phyloP scores from a whole-genome alignment of 495 filamentous ascomycete species.

The Staphylotrichum tortipilum region DNA sequence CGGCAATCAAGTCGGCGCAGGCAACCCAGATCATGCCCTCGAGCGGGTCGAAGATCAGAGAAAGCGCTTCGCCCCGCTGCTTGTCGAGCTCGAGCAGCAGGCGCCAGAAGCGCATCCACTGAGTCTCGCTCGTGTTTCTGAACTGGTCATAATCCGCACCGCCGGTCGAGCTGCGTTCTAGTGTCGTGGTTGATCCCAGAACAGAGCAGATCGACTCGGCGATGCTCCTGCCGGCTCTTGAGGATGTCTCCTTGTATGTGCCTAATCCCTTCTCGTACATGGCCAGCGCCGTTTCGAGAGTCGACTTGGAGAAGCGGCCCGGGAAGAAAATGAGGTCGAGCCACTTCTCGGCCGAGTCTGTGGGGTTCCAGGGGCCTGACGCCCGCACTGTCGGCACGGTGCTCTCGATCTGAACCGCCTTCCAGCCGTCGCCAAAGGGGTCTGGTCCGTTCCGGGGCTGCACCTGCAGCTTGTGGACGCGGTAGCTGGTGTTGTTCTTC shows the following conservation, averaged over 20 bases:
- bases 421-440: constrained; percentile 67
- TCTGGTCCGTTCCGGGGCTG: constrained; percentile 27
- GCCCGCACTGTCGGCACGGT: constrained; percentile 46
- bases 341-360: constrained; percentile 59
- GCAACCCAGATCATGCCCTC: constrained; percentile 72
- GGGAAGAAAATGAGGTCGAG: constrained; percentile 71
- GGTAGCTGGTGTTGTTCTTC: constrained; percentile 73
- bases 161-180: constrained; percentile 51
- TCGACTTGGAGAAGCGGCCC: constrained; percentile 62
- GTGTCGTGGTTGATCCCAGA: constrained; percentile 53
- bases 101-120: constrained; percentile 86
- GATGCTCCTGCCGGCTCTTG: constrained; percentile 40
- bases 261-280: constrained; percentile 60
- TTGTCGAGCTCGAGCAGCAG: constrained; percentile 79
- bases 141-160: constrained; percentile 67
- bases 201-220: constrained; percentile 64
- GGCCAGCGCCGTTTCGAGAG: constrained; percentile 71
- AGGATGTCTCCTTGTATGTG: constrained; percentile 27
- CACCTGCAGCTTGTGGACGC: constrained; percentile 51
- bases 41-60: constrained; percentile 62
- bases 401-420: constrained; percentile 57
- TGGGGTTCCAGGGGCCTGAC: constrained; percentile 51
- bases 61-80: constrained; percentile 67
- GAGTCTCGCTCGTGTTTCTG: constrained; percentile 58
- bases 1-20: constrained; percentile 66